Percentiles rank a stretch among this genome's conserved stretches.
Conservation (phyloP, 2,329 filamentous ascomycete species). For the Stachybotrys chartarum region DNA sequence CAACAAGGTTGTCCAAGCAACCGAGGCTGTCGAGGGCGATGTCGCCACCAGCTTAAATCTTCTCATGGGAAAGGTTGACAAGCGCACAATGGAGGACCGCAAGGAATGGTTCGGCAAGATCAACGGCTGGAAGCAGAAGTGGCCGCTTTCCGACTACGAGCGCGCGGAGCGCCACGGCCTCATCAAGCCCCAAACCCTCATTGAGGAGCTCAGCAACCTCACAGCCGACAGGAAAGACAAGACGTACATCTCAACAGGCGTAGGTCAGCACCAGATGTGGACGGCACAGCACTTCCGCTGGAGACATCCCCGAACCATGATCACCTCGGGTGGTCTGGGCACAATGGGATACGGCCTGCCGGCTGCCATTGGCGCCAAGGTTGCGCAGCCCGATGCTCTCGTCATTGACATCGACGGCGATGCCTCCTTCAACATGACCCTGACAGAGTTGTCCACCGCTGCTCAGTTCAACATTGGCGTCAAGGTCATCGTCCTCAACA, state of each 20-base stretch:
- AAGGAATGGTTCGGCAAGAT: slow-evolving; percentile 88
- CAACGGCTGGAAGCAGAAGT: slow-evolving; percentile 81
- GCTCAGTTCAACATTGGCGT: slow-evolving; percentile 94
- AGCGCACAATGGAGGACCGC: slow-evolving; percentile 56
- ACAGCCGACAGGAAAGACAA: slow-evolving; percentile 73
- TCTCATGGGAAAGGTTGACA: slow-evolving; percentile 66
- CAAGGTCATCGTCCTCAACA: slow-evolving; percentile 93
- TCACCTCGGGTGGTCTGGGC: slow-evolving; percentile 87
- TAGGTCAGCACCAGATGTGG: slow-evolving; percentile 99
- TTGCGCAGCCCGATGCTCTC: slow-evolving; percentile 65
- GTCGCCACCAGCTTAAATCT: slow-evolving; percentile 70
- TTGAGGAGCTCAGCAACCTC: slow-evolving; percentile 82
- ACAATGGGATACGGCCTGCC: slow-evolving; percentile 90
- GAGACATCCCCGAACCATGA: slow-evolving; percentile 85
- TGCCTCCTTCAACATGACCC: slow-evolving; percentile 98
- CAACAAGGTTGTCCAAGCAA: slow-evolving; percentile 98
- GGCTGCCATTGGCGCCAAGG: slow-evolving; percentile 91
- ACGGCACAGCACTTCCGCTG: slow-evolving; percentile 93
- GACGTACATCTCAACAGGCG: slow-evolving; percentile 87
- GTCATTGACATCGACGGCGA: slow-evolving; percentile 97
- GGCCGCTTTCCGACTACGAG: slow-evolving; percentile 79
- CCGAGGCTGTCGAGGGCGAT: slow-evolving; percentile 90
- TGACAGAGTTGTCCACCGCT: slow-evolving; percentile 89
- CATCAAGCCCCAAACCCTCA: slow-evolving; percentile 92
- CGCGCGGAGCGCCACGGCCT: slow-evolving; percentile 65